Conservation (phyloP, 2,329 filamentous ascomycete species). For the Metarhizium anisopliae region DNA sequence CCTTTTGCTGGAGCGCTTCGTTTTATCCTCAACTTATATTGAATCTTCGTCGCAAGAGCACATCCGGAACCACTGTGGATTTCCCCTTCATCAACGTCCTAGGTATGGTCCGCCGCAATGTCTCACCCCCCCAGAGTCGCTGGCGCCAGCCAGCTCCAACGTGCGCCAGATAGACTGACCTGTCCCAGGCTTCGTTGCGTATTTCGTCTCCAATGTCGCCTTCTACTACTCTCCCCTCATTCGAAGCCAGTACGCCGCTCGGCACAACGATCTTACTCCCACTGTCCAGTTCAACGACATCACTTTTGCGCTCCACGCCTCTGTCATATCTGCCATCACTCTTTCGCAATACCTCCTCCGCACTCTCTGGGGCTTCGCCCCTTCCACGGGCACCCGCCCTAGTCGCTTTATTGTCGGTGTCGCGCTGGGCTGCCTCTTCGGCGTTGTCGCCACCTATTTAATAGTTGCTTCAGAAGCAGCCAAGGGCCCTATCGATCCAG, state of each 20-base stretch:
- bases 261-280: constrained; percentile 66
- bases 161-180: neutral
- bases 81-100: constrained; percentile 69
- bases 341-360: constrained; percentile 74
- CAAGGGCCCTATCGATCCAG: constrained; percentile 24
- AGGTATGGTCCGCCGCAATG: constrained; percentile 27
- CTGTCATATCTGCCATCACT: constrained; percentile 62
- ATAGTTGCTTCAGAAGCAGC: constrained; percentile 31
- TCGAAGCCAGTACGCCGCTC: constrained; percentile 71
- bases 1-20: constrained; percentile 70
- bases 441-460: constrained; percentile 42
- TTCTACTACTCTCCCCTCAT: constrained; percentile 76
- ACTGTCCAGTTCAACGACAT: constrained; percentile 89
- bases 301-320: constrained; percentile 74
- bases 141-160: too few relatives aligned
- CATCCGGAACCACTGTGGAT: constrained; percentile 76
- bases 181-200: constrained; percentile 58
- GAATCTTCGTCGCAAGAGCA: constrained; percentile 69
- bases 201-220: constrained; percentile 63
- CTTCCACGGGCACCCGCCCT: constrained; percentile 44
- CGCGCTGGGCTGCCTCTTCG: constrained; percentile 57
- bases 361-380: constrained; percentile 65
- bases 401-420: constrained; percentile 59
- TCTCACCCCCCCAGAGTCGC: neutral
- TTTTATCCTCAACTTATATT: constrained; percentile 88